phyloP scores from a whole-genome alignment of 208 protist species.

The Leishmania arabica region DNA sequence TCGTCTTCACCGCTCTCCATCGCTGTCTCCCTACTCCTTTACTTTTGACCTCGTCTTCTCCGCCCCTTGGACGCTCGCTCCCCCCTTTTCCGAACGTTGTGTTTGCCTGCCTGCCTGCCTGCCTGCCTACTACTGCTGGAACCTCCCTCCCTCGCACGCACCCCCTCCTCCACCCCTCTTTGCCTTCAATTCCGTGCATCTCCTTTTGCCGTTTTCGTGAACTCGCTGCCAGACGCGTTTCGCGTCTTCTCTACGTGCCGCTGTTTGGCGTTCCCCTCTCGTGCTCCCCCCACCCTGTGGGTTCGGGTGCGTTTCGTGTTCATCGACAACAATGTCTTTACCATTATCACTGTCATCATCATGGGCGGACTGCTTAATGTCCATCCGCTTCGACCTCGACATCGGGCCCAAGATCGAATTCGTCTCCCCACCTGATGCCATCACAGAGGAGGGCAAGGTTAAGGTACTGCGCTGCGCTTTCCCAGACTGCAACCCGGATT shows the following conservation, averaged over 20 bases:
- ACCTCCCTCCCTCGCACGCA: background rate
- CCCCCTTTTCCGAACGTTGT: background rate
- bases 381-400: constrained; percentile 89
- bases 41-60: background rate
- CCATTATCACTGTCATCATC: constrained; percentile 28
- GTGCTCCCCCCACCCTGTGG: constrained; percentile 11
- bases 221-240: background rate
- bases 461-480: constrained; percentile 65
- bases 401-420: constrained; percentile 79
- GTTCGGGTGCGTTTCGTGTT: background rate
- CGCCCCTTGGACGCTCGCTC: background rate
- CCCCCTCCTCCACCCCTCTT: background rate
- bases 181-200: background rate
- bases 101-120: background rate
- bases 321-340: background rate
- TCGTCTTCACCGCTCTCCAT: background rate
- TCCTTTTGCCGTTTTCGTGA: background rate
- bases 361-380: constrained; percentile 83
- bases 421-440: constrained; percentile 53
- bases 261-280: background rate
- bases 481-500: constrained; percentile 86
- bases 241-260: background rate
- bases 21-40: background rate
- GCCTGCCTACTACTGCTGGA: background rate
- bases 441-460: constrained; percentile 57